Conservation (phyloP, 768 basidiomycete species). For the Rhodosporidiobolus odoratus region DNA sequence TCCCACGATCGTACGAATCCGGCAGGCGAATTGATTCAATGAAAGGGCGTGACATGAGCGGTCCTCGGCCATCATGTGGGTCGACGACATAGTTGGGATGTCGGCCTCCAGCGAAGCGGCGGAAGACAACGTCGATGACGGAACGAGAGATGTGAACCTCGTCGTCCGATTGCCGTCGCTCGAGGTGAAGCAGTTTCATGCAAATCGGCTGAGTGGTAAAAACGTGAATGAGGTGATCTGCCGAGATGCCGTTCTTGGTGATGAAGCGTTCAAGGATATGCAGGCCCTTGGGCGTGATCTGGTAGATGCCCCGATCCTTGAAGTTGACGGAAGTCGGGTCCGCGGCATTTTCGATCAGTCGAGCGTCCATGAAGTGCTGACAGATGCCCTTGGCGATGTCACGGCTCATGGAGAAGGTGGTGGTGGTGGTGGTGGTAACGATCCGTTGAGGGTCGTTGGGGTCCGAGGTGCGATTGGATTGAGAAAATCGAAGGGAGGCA, state of each 20-base stretch:
- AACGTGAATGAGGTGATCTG: conserved; percentile 81
- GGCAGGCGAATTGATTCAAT: conserved; percentile 32
- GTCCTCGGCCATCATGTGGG: conserved; percentile 72
- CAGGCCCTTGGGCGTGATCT: conserved; percentile 92
- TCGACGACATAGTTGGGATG: conserved; percentile 65
- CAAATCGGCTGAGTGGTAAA: conserved; percentile 91
- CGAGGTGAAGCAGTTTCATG: conserved; percentile 94
- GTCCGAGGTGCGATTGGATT: conserved; percentile 97
- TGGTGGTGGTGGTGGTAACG: conserved; percentile 98
- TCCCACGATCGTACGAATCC: conserved; percentile 43
- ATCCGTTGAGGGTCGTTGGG: conserved; percentile 96
- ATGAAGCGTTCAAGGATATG: conserved; percentile 99
- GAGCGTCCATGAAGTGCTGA: conserved; percentile 99
- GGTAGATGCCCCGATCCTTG: conserved; percentile 96
- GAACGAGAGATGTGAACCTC: conserved; percentile 93
- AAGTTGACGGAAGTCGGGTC: conserved; percentile 83
- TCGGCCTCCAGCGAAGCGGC: conserved; percentile 75
- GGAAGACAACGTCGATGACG: conserved; percentile 89
- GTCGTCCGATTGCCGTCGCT: conserved; percentile 84
- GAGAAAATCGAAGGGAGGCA: conserved; percentile 93
- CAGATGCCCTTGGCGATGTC: conserved; percentile 99
- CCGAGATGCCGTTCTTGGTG: conserved; percentile 96
- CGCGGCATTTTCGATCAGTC: conserved; percentile 91
- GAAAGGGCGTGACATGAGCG: conserved; percentile 44
- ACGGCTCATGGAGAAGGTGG: conserved; percentile 98